Evolutionary conservation across 2,329 filamentous ascomycete species (phyloP).

Genomic region (Hysterium pulicare): DNA sequence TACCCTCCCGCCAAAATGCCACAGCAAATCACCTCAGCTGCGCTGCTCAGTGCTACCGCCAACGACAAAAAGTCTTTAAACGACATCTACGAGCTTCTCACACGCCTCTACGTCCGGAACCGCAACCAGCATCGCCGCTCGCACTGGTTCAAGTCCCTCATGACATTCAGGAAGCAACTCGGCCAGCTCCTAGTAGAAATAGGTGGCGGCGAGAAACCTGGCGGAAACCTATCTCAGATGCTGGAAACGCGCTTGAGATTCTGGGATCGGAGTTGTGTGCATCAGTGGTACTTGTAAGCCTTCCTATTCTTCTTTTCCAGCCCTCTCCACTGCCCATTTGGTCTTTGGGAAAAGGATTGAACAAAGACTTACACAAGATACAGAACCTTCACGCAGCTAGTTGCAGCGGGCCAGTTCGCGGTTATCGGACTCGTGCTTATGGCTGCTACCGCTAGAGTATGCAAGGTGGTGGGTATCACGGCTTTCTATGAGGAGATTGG

Average conservation of each 20-base stretch:
- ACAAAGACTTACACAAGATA: background rate
- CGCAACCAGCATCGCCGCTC: slow-evolving; percentile 82
- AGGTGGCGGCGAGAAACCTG: slow-evolving; percentile 13
- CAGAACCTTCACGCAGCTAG: slow-evolving; percentile 44
- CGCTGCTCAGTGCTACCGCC: too few species aligned
- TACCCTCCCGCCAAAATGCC: too few species aligned
- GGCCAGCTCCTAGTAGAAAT: slow-evolving; percentile 49
- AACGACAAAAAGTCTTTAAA: slow-evolving; percentile 30
- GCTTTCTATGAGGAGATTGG: slow-evolving; percentile 41
- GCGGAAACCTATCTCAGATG: slow-evolving; percentile 14
- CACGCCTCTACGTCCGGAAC: slow-evolving; percentile 77
- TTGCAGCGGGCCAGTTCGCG: slow-evolving; percentile 45
- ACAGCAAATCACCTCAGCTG: too few species aligned
- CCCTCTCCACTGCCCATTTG: slow-evolving; percentile 1
- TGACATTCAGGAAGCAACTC: slow-evolving; percentile 66
- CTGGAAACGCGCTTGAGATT: slow-evolving; percentile 32
- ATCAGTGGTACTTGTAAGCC: slow-evolving; percentile 37
- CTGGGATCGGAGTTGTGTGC: slow-evolving; percentile 38
- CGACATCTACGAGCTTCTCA: slow-evolving; percentile 56
- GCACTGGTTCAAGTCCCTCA: slow-evolving; percentile 77
- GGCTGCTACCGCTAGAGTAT: slow-evolving; percentile 40
- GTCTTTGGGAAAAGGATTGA: background rate
- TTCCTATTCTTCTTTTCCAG: background rate
- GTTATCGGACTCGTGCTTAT: slow-evolving; percentile 45
- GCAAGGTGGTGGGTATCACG: slow-evolving; percentile 40